Conservation (phyloP, 2,329 filamentous ascomycete genomes). For the Aspergillus quadricinctus region DNA sequence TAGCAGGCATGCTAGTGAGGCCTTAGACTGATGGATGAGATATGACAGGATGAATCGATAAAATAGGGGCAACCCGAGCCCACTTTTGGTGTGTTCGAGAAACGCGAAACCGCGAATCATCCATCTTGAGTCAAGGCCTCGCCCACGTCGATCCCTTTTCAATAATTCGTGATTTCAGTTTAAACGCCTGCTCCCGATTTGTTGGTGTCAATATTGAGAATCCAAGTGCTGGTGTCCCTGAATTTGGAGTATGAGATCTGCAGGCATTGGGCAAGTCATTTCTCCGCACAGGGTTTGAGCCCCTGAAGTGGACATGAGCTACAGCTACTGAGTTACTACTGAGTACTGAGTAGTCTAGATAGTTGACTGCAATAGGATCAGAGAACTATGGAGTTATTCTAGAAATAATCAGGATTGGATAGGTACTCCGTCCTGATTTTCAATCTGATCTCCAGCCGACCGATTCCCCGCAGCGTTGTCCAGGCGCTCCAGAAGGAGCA, state of each 20-base stretch:
- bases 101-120: background rate
- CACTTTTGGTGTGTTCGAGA: conserved; percentile 8
- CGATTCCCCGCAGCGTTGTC: background rate
- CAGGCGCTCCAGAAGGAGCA: background rate
- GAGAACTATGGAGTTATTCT: no score
- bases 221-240: background rate
- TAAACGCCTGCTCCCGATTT: no score
- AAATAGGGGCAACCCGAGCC: conserved; percentile 13
- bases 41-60: background rate
- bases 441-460: background rate
- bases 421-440: no score
- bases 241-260: background rate
- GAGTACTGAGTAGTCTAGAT: no score
- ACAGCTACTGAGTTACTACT: no score
- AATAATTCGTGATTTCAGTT: conserved; percentile 11
- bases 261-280: background rate
- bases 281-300: background rate
- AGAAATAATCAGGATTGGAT: background rate
- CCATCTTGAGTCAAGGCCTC: conserved; percentile 12
- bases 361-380: no score
- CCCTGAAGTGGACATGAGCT: background rate
- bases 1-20: background rate
- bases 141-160: conserved; percentile 24
- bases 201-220: background rate
- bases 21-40: background rate